Conservation (phyloP, 2,329 filamentous ascomycete genomes). For the Xylariaceae sp. region DNA sequence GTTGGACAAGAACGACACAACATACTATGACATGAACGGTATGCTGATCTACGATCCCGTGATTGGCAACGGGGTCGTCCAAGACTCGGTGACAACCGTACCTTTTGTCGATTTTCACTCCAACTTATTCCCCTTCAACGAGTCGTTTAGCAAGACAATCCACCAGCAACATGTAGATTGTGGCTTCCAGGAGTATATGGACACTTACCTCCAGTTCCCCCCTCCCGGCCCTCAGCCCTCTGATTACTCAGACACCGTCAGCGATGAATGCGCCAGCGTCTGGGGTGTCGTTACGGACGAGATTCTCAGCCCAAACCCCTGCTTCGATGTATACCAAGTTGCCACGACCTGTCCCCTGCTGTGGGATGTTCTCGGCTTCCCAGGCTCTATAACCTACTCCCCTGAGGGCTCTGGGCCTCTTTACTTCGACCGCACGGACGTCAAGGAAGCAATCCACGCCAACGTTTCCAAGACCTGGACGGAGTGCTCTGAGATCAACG, state of each 20-base stretch:
- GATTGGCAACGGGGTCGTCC: constrained; percentile 48
- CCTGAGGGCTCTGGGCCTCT: constrained; percentile 57
- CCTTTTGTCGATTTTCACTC: constrained; percentile 56
- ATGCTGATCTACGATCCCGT: constrained; percentile 65
- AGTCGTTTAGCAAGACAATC: constrained; percentile 54
- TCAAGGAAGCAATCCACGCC: constrained; percentile 67
- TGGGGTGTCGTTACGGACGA: constrained; percentile 50
- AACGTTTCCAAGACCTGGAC: constrained; percentile 39
- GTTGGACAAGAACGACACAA: constrained; percentile 44
- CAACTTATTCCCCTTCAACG: constrained; percentile 55
- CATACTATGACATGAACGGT: constrained; percentile 52
- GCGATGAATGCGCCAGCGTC: constrained; percentile 50
- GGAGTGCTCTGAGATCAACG: constrained; percentile 23
- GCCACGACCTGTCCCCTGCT: constrained; percentile 64
- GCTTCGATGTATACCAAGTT: constrained; percentile 69
- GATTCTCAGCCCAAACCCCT: constrained; percentile 59
- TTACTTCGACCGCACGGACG: constrained; percentile 70
- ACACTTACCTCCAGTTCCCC: constrained; percentile 60
- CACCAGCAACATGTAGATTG: constrained; percentile 49
- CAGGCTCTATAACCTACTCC: constrained; percentile 61
- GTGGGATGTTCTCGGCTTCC: constrained; percentile 57
- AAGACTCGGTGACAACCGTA: constrained; percentile 44
- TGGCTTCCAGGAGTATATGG: constrained; percentile 55
- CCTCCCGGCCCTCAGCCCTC: constrained; percentile 55
- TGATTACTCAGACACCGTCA: constrained; percentile 40